These are phyloP conservation scores for Flaveria sonorensis DNA, from an alignment of 129 eudicot genomes.

Conservation along the genomic window DNA sequence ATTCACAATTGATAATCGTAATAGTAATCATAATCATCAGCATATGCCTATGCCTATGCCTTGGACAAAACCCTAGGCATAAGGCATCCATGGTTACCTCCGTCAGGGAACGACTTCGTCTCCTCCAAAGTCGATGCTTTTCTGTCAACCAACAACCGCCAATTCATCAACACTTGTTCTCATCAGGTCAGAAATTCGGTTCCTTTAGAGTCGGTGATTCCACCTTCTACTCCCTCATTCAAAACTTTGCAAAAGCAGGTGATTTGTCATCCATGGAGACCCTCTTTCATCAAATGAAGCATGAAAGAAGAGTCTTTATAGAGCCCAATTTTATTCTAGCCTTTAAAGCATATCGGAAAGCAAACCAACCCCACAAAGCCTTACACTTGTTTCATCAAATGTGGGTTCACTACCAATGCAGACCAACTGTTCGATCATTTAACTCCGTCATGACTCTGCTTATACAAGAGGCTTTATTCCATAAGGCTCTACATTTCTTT, in stretches of 20 bases:
- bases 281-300: conserved; percentile 69
- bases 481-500: conserved; percentile 61
- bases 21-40: no score
- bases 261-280: conserved; percentile 65
- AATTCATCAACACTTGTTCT: conserved; percentile 52
- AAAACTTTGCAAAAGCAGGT: conserved; percentile 53
- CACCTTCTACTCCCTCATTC: conserved; percentile 74
- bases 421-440: conserved; percentile 78
- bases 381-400: conserved; percentile 72
- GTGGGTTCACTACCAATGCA: conserved; percentile 69
- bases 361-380: conserved; percentile 61
- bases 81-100: no score
- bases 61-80: no score
- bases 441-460: conserved; percentile 76
- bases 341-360: conserved; percentile 76
- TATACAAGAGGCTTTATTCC: conserved; percentile 54
- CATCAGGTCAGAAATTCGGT: conserved; percentile 50
- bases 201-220: conserved; percentile 75
- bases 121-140: conserved; percentile 34
- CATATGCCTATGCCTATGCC: no score
- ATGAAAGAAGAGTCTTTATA: conserved; percentile 56
- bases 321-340: conserved; percentile 65
- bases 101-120: conserved; percentile 35
- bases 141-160: conserved; percentile 43
- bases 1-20: no score